phyloP scores from a whole-genome alignment of 2,329 filamentous ascomycete species.

The Penicillium glabrum region DNA sequence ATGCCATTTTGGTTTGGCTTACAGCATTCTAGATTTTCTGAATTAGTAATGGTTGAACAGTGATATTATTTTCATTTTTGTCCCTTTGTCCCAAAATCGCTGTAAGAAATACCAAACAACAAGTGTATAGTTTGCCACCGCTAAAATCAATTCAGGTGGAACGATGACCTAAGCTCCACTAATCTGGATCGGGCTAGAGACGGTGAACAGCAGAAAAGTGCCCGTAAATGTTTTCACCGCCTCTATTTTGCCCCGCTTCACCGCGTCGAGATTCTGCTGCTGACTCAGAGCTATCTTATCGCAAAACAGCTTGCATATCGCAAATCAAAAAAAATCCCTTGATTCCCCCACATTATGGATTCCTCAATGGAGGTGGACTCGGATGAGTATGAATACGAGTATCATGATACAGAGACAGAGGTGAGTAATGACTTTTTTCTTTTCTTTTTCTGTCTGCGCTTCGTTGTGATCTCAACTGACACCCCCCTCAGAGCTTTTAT shows the following conservation, averaged over 20 bases:
- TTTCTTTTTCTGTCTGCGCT: not conserved
- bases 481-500: conserved; percentile 52
- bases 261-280: not conserved
- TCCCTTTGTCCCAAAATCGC: not conserved
- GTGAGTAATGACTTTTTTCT: conserved; percentile 30
- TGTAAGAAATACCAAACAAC: not conserved
- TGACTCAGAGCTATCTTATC: conserved; percentile 17
- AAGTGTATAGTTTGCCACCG: not conserved
- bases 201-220: not conserved
- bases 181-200: not conserved
- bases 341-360: conserved; percentile 9
- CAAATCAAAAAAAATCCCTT: not conserved
- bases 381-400: conserved; percentile 63
- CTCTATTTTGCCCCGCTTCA: not conserved
- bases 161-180: not conserved
- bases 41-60: not conserved
- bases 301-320: not conserved
- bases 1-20: not conserved
- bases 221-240: not conserved
- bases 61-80: not conserved
- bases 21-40: not conserved
- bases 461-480: not conserved
- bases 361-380: conserved; percentile 36
- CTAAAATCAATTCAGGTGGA: not conserved
- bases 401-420: conserved; percentile 54